Conservation (phyloP, 2,329 filamentous ascomycete genomes). For the Venturia asperata region DNA sequence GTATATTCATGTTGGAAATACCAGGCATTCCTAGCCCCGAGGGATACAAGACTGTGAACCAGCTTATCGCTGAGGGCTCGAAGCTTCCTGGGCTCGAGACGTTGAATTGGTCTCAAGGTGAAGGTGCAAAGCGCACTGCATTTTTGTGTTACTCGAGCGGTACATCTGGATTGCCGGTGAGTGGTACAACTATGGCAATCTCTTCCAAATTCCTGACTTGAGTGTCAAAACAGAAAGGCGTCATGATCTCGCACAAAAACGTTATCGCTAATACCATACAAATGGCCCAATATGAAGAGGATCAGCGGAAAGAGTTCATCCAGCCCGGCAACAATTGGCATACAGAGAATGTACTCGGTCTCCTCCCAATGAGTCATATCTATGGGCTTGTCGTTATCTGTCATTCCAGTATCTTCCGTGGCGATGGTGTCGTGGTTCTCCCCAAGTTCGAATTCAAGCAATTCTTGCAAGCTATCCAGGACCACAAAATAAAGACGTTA, state of each 20-base stretch:
- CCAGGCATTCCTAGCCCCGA: conserved; percentile 41
- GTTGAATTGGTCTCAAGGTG: conserved; percentile 55
- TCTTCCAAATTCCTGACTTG: not conserved
- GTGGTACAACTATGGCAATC: conserved; percentile 24
- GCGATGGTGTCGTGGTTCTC: conserved; percentile 66
- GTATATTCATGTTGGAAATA: conserved; percentile 63
- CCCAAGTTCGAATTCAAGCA: conserved; percentile 67
- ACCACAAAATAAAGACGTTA: conserved; percentile 60
- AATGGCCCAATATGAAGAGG: conserved; percentile 45
- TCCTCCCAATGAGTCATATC: conserved; percentile 78
- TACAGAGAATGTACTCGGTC: conserved; percentile 53
- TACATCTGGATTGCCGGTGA: conserved; percentile 68
- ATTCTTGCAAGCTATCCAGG: conserved; percentile 58
- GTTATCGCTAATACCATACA: conserved; percentile 72
- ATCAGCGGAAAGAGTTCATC: conserved; percentile 34
- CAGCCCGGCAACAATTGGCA: conserved; percentile 36
- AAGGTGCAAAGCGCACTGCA: conserved; percentile 60
- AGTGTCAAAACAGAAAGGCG: conserved; percentile 57
- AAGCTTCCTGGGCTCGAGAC: conserved; percentile 48
- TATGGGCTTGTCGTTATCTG: conserved; percentile 68
- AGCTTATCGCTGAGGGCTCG: conserved; percentile 55
- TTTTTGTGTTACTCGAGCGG: conserved; percentile 77
- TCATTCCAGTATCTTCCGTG: conserved; percentile 58
- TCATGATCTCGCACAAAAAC: conserved; percentile 74
- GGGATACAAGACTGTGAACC: conserved; percentile 57